Evolutionary conservation across 2,329 filamentous ascomycete genomes (phyloP), one percentile per base, ranked within the genome.

Genomic region (Elsinoe ampelina): DNA sequence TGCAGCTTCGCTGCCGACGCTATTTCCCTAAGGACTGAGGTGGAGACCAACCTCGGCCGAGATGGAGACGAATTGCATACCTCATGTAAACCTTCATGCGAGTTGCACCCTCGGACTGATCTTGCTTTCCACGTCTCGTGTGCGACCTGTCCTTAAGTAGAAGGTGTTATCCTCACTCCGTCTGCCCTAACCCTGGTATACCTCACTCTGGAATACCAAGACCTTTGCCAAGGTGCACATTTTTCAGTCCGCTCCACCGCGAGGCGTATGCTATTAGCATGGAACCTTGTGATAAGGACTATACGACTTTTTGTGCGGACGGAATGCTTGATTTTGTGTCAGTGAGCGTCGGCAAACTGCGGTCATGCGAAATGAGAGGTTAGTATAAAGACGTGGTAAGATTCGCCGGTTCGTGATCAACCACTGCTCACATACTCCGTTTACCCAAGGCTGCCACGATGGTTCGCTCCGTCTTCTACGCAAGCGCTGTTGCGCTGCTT

Each of bases 161-260:
- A 48, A 48, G 43, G 43, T 48, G 43, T 15, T 48, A 34, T 48
- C 11, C 43, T 32, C n/a, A n/a, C 43, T 48, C 15, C 43, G 20
- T 22, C 43, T 48, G 30, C 43, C 15, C 22, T 48, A 7, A 48
- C 20, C 43, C 13, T 48, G 20, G 13, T 34, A 30, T 30, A 32
- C 43, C 43, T 48, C 43, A 30, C 43, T 48, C 30, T 48, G 43
- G 43, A 48, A n/a, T 34, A 48, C 43, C 43, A 48, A 48, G 43
- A 48, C 22, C 30, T 48, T 15, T 32, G 43, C 43, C 43, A 48
- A 48, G 43, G 19, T 48, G 30, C 20, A 30, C 12, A 34, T 48
- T 22, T 7, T 30, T 20, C 43, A 48, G 12, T 12, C n/a, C 19
- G 19, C 15, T 22, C 12, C 19, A 34, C 11, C 12, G 43, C 26